Base-by-base conservation (phyloP, 2,329 filamentous ascomycete genomes). In the Penicillium sp. region DNA sequence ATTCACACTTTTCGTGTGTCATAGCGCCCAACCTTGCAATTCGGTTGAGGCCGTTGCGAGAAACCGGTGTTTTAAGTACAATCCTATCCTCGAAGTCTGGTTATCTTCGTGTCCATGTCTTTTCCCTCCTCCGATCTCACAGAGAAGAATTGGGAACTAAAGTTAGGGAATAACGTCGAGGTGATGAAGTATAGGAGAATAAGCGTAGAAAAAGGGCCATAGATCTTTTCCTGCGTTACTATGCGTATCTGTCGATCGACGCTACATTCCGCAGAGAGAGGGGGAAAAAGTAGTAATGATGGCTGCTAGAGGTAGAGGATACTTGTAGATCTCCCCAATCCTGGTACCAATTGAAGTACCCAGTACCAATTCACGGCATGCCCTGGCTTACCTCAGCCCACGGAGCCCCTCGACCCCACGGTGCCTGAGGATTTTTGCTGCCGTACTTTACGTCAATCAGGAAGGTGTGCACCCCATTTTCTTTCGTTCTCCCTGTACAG, bases 381-480 rank as follows among this genome's bases (percentile, higher is more conserved):
- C 42, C 42, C 31, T 38, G 53, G 65, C 60, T 69, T 69, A 69
- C 65, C 61, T 68, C 66, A 68, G 63, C 66, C 49, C 49, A 58
- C 57, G 52, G 52, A 62, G 55, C 58, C 53, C 60, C 55, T 54
- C 63, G 57, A 63, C 67, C 65, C 67, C 67, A 70, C 66, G 62
- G 63, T 67, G 63, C 66, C 66, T 66, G 64, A 66, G 62, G 65
- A 69, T 67, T 64, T 67, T 70, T 69, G 61, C 63, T 66, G 65
- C 61, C 64, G 58, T 39, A 39, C 57, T 67, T 57, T 51, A 60
- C 57, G 57, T 54, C 52, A 60, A 56, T 36, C 44, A 53, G 47
- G 29, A 44, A 58, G 52, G 57, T 54, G 38, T 42, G 53, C 36
- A 12, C 26, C 42, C 16, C 42, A 28, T 31, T 15, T n/a, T 15